Evolutionary conservation across 2,329 filamentous ascomycete species (phyloP).

Genomic region (Ophiostoma himal-ulmi): DNA sequence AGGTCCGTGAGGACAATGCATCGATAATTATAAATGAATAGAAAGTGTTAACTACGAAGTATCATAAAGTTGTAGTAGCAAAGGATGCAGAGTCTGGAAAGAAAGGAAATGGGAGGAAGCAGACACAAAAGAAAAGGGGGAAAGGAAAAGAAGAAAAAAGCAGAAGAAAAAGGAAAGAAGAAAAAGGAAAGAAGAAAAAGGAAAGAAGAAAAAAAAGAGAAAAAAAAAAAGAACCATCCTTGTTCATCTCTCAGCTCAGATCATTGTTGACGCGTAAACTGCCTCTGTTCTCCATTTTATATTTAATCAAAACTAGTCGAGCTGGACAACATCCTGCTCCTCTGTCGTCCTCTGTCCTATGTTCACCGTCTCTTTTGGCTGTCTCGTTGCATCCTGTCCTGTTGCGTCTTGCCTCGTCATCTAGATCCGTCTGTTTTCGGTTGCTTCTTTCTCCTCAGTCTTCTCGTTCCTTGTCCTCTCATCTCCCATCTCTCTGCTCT

Average conservation of each 20-base stretch:
- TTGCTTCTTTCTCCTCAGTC: not conserved
- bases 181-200: too few relatives aligned
- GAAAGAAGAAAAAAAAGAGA: not conserved
- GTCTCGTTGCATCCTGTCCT: not conserved
- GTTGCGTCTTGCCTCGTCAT: not conserved
- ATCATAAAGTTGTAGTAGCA: not conserved
- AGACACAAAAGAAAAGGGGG: not conserved
- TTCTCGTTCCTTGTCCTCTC: not conserved
- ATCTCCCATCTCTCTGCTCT: not conserved
- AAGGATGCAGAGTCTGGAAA: not conserved
- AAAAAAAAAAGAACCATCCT: not conserved
- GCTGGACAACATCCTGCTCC: not conserved
- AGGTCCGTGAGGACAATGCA: not conserved
- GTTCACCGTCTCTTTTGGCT: not conserved
- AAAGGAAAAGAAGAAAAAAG: not conserved
- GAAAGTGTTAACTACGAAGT: not conserved
- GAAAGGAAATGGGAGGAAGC: not conserved
- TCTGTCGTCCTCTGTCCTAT: not conserved
- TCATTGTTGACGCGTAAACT: not conserved
- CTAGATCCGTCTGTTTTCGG: not conserved
- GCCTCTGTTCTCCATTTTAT: slow-evolving; percentile 1
- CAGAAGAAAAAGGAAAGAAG: not conserved
- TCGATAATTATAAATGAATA: not conserved
- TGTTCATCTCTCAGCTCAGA: not conserved
- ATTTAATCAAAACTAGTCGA: not conserved